Base-by-base conservation (phyloP, 2,329 filamentous ascomycete genomes). In the Claviceps sp. region DNA sequence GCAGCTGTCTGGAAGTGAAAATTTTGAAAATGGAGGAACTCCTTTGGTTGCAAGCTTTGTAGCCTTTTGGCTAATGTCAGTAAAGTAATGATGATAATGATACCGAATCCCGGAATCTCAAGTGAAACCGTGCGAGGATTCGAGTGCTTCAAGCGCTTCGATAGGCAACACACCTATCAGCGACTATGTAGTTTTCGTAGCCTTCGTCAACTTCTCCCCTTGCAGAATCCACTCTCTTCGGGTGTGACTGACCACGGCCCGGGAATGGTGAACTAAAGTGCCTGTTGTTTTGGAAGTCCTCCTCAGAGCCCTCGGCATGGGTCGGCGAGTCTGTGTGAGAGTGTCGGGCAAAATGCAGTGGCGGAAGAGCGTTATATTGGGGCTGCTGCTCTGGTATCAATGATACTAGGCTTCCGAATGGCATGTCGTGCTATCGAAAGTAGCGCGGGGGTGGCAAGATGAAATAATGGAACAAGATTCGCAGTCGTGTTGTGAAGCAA, bases 21-120 rank as follows among this genome's bases (percentile, higher is more conserved):
- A 41, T 69, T 72, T 57, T 69, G 72, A 57, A 77, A 75, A 54
- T 72, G 71, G 51, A 74, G 67, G 48, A 78, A 74, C n/a, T 68
- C 55, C 1, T 44, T 54, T 18, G 63, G 63, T 38, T 66, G 54
- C 4, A 72, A 71, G 49, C 72, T 70, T 57, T 71, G 69, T 18
- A 72, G 72, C 49, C 73, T 43, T 63, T 51, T 55, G 37, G 50
- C 53, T 54, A 52, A 43, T 14, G 42, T 54, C 30, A 53, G 54
- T 24, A 14, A 18, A 16, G 13, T 36, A 16, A 37, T 22, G 20
- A 43, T 14, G 40, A 42, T 11, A 42, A 9, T 8, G 11, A 13
- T 54, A 5, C 30, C 30, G 30, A 34, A 34, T 36, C 22, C 34
- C 22, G 41, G 14, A 37, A 47, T 36, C 14, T n/a, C n/a, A 36